Base-by-base conservation (phyloP, 306 rosid species). In the Dalbergia oliveri region DNA sequence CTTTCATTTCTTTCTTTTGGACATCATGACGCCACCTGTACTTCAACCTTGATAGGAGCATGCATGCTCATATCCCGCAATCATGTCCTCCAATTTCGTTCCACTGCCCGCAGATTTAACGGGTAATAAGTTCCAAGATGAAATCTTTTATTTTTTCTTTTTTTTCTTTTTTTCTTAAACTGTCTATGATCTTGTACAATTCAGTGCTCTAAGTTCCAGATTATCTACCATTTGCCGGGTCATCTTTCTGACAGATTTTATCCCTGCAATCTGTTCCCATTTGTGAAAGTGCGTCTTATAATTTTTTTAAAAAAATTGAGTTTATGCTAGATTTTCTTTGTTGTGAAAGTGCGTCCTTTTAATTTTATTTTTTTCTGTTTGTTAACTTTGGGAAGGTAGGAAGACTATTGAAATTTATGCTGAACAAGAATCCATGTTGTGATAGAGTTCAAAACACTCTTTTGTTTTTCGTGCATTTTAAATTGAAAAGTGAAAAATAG, bases 71-170 rank as follows among this genome's bases (percentile, higher is more conserved):
- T 53, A 15, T 1, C 18, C 49, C 66, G 15, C 35, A 21, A 58
- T 68, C 54, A 9, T 35, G 21, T 63, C 18, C 82, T 33, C 9
- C 51, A 35, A 33, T 60, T 12, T 37, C 41, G 51, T 21, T 50
- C 35, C 34, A 82, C 16, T 50, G 4, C 58, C 63, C 44, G 74
- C 75, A 18, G 14, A 21, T 69, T 75, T 78, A 9, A 12, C 68
- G 34, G 66, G 63, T 62, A 50, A 70, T 71, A 49, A 70, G n/a
- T 8, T 2, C 60, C 9, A 23, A 44, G 33, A 26, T 6, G 0
- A 13, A 61, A 44, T 41, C 49, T 59, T n/a, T n/a, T 5, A 4
- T 16, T 54, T 1, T 0, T 54, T 18, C 5, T n/a, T 51, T 14
- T 21, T 54, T 5, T 61, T 63, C 6, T 0, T 59, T 34, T 33